These are phyloP conservation scores for Aspergillus campestris DNA, from an alignment of 495 filamentous ascomycete species.

Conservation along the genomic window DNA sequence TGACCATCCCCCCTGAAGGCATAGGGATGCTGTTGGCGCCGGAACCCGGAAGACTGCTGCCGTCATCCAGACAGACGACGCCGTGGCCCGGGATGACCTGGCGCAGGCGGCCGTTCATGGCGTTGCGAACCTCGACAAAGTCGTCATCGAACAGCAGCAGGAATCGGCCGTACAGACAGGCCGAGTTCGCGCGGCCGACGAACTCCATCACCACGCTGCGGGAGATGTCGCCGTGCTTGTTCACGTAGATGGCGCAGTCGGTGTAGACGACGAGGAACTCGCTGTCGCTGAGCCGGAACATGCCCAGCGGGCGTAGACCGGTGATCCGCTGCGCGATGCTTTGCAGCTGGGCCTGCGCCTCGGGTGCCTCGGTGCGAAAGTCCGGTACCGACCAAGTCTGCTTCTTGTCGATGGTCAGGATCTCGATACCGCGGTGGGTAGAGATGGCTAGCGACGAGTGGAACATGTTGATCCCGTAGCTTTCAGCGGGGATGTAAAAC, in stretches of 20 bases:
- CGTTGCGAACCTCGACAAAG: conserved; percentile 94
- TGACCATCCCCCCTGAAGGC: conserved; percentile 16
- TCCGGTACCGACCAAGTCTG: conserved; percentile 84
- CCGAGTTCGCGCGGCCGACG: conserved; percentile 79
- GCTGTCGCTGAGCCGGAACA: conserved; percentile 89
- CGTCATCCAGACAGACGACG: conserved; percentile 83
- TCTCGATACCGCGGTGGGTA: conserved; percentile 88
- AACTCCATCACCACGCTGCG: conserved; percentile 95
- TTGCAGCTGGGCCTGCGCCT: conserved; percentile 56
- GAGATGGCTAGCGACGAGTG: conserved; percentile 85
- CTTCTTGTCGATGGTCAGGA: conserved; percentile 95
- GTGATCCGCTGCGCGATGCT: conserved; percentile 74
- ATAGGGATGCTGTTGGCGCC: conserved; percentile 25
- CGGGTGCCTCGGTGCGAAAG: conserved; percentile 43
- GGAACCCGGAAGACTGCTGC: conserved; percentile 41
- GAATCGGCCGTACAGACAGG: conserved; percentile 68
- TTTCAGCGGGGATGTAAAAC: conserved; percentile 97
- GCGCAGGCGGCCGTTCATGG: conserved; percentile 84
- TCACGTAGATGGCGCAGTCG: conserved; percentile 93
- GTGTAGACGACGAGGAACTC: conserved; percentile 94
- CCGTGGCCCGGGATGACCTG: conserved; percentile 91
- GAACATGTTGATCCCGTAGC: conserved; percentile 91
- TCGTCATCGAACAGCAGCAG: conserved; percentile 79
- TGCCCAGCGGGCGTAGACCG: conserved; percentile 77
- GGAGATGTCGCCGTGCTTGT: conserved; percentile 93